These are phyloP conservation scores for Komagataella phaffii DNA, from an alignment of 805 yeast species.

Conservation along the genomic window DNA sequence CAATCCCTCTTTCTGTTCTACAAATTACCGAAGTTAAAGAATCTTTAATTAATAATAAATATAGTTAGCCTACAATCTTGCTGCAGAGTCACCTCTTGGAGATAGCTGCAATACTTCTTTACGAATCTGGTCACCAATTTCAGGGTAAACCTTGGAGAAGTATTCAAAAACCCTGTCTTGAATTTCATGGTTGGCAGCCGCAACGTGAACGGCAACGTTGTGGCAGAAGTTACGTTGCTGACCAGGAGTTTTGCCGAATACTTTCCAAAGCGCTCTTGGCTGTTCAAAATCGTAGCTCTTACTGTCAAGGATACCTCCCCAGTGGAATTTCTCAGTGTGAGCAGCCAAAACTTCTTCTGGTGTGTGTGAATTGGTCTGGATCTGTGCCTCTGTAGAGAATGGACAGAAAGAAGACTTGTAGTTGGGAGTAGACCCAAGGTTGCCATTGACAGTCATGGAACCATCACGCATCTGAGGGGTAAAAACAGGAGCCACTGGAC, in stretches of 20 bases:
- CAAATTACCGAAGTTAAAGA: neutral
- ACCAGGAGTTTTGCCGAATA: conserved; percentile 62
- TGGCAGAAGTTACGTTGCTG: conserved; percentile 78
- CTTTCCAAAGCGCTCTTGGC: conserved; percentile 67
- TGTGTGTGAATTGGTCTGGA: conserved; percentile 28
- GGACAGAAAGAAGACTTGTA: conserved; percentile 19
- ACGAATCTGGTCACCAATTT: conserved; percentile 55
- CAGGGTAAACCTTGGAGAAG: conserved; percentile 61
- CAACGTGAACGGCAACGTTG: conserved; percentile 68
- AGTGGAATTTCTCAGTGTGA: conserved; percentile 58
- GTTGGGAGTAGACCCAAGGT: conserved; percentile 68
- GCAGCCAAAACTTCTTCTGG: conserved; percentile 18
- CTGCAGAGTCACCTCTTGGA: conserved; percentile 25
- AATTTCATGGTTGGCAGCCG: conserved; percentile 55
- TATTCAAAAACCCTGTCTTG: conserved; percentile 70
- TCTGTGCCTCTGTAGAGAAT: conserved; percentile 20
- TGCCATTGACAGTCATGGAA: conserved; percentile 53
- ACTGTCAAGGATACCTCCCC: conserved; percentile 47
- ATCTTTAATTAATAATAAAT: neutral
- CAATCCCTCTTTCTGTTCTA: neutral
- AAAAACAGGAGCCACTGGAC: conserved; percentile 49
- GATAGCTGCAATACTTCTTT: conserved; percentile 41
- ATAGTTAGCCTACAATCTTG: conserved; percentile 10
- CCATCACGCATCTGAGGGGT: conserved; percentile 80
- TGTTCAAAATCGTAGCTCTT: conserved; percentile 59